Conservation (phyloP, 371 early-diverging fungal species). For the Zopfochytrium polystomum region DNA sequence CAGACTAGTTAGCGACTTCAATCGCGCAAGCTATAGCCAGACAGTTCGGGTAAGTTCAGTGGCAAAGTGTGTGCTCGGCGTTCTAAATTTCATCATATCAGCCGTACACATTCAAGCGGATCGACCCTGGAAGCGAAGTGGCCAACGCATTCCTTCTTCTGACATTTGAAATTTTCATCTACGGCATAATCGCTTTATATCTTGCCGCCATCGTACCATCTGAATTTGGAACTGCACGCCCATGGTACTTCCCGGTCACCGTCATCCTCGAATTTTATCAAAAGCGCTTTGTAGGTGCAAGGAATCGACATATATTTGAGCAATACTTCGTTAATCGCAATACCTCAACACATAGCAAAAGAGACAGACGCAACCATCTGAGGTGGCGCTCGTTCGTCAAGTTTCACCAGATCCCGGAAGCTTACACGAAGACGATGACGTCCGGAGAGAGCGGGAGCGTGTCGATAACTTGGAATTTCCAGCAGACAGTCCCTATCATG, state of each 20-base stretch:
- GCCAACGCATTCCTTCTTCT: conserved; percentile 48
- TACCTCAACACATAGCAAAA: too few relatives aligned
- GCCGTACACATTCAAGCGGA: conserved; percentile 11
- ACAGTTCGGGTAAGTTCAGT: conserved; percentile 43
- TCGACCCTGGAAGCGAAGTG: conserved; percentile 48
- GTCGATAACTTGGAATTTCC: conserved; percentile 36
- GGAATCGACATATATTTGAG: too few relatives aligned
- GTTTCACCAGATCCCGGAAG: conserved; percentile 9
- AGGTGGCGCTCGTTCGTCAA: not conserved
- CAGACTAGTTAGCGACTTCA: conserved; percentile 56
- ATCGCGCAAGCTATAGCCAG: conserved; percentile 52
- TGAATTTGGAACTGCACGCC: conserved; percentile 62
- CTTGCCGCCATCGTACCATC: conserved; percentile 53
- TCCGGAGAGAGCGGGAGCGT: conserved; percentile 55
- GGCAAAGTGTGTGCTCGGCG: too few relatives aligned
- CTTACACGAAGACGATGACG: conserved; percentile 58
- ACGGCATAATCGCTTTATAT: conserved; percentile 53
- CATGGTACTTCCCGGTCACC: conserved; percentile 65
- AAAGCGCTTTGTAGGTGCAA: not conserved
- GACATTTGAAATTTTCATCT: conserved; percentile 49
- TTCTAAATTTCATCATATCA: conserved; percentile 50
- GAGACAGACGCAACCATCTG: not conserved
- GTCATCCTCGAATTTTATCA: conserved; percentile 41
- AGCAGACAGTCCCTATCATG: conserved; percentile 50
- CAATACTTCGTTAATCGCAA: too few relatives aligned